phyloP scores from a whole-genome alignment of 1,284 basidiomycete genomes.

The Ganoderma boninense region DNA sequence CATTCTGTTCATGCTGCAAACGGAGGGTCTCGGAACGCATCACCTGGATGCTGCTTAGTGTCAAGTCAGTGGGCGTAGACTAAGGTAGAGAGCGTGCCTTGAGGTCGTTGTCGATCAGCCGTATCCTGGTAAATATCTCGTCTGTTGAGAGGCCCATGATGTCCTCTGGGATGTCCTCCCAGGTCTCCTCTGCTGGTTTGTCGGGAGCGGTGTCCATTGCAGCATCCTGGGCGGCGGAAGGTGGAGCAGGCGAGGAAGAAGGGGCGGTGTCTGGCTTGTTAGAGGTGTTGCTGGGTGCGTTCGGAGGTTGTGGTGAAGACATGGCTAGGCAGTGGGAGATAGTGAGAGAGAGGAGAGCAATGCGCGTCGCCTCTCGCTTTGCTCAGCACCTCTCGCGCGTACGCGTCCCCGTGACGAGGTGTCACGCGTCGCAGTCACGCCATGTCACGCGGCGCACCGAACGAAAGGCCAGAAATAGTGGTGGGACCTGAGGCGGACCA shows the following conservation, averaged over 20 bases:
- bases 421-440: conserved; percentile 23
- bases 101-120: conserved; percentile 94
- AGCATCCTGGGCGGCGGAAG: conserved; percentile 47
- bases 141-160: conserved; percentile 78
- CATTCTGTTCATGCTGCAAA: conserved; percentile 92
- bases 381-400: conserved; percentile 24
- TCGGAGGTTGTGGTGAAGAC: conserved; percentile 71
- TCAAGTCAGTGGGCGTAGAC: neutral
- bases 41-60: conserved; percentile 63
- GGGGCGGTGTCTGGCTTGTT: conserved; percentile 58
- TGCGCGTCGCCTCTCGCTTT: conserved; percentile 13
- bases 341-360: conserved; percentile 16
- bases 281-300: conserved; percentile 54
- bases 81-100: conserved; percentile 62
- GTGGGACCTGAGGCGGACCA: neutral
- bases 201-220: conserved; percentile 81
- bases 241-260: conserved; percentile 43
- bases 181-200: conserved; percentile 75
- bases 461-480: no score
- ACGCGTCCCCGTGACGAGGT: conserved; percentile 31
- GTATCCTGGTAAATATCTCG: conserved; percentile 86
- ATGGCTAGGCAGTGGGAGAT: conserved; percentile 46
- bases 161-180: conserved; percentile 86
- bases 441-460: no score
- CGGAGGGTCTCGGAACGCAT: conserved; percentile 95